phyloP scores from a whole-genome alignment of 768 basidiomycete species.

The Leccinum incarnatum region DNA sequence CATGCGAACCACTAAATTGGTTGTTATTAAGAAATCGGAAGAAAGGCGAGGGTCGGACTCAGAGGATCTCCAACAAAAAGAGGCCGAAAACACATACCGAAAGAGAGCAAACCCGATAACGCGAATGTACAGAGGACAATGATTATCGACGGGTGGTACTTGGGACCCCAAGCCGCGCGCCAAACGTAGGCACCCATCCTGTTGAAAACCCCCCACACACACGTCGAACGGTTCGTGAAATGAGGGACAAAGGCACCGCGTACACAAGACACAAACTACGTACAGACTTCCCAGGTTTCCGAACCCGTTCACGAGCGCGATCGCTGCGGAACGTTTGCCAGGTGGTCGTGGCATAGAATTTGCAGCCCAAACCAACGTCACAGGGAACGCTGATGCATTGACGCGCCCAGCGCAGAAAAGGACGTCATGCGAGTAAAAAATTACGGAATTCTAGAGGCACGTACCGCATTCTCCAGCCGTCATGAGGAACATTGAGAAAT shows the following conservation, averaged over 20 bases:
- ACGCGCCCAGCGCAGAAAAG: neutral
- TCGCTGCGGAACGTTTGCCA: conserved; percentile 48
- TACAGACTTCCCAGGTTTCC: conserved; percentile 60
- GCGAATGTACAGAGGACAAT: conserved; percentile 40
- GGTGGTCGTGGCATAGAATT: conserved; percentile 61
- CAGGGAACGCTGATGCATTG: conserved; percentile 34
- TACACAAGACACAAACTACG: conserved; percentile 15
- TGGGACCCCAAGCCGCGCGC: conserved; percentile 57
- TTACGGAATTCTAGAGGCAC: neutral
- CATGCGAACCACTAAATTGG: conserved; percentile 40
- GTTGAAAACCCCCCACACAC: neutral
- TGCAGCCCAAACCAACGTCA: conserved; percentile 59
- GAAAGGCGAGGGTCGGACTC: neutral
- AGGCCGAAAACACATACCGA: conserved; percentile 23
- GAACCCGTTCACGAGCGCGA: conserved; percentile 61
- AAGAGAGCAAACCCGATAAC: conserved; percentile 31
- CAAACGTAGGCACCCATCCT: conserved; percentile 63
- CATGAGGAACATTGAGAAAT: conserved; percentile 51
- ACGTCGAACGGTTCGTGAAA: neutral
- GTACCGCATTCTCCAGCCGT: conserved; percentile 44
- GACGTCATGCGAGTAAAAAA: neutral
- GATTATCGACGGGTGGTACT: conserved; percentile 61
- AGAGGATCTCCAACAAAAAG: neutral
- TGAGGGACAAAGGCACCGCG: neutral
- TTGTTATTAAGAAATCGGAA: neutral